A percentile compares a stretch with the other conserved stretches of the same genome.
phyloP scores from a whole-genome alignment of 1,139 yeast species.

The Yamadazyma friedrichii region DNA sequence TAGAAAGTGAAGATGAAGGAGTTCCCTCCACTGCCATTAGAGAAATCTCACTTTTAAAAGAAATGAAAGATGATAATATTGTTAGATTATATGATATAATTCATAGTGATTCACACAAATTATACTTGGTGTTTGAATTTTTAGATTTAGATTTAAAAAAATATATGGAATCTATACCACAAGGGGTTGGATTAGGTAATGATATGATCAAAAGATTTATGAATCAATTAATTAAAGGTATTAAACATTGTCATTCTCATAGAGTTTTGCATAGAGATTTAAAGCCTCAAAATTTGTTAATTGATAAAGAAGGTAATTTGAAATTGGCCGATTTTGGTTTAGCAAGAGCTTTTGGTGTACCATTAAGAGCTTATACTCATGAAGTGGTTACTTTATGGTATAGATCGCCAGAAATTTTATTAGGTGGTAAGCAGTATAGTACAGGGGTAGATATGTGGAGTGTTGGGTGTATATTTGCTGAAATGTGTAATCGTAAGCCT shows the following conservation, averaged over 20 bases:
- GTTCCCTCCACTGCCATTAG: conserved; percentile 98
- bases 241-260: conserved; percentile 93
- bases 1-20: conserved; percentile 98
- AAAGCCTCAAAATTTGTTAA: conserved; percentile 92
- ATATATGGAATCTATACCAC: conserved; percentile 95
- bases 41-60: conserved; percentile 90
- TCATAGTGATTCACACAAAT: conserved; percentile 93
- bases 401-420: conserved; percentile 91
- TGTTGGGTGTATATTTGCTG: conserved; percentile 97
- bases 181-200: conserved; percentile 85
- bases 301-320: conserved; percentile 91
- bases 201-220: conserved; percentile 90
- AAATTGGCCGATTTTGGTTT: conserved; percentile 96
- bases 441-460: conserved; percentile 99
- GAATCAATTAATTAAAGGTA: conserved; percentile 90
- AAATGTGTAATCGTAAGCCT: conserved; percentile 95
- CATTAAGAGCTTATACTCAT: conserved; percentile 92
- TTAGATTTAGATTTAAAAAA: conserved; percentile 91
- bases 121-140: conserved; percentile 90
- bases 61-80: conserved; percentile 88
- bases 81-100: conserved; percentile 91
- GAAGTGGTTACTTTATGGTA: conserved; percentile 99
- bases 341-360: conserved; percentile 97
- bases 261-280: conserved; percentile 93
- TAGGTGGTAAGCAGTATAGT: conserved; percentile 96